Percentiles rank a stretch among this genome's conserved stretches.
These are phyloP conservation scores for Lasiodiplodia citricola DNA, from an alignment of 2,329 filamentous ascomycete species.

Conservation along the genomic window DNA sequence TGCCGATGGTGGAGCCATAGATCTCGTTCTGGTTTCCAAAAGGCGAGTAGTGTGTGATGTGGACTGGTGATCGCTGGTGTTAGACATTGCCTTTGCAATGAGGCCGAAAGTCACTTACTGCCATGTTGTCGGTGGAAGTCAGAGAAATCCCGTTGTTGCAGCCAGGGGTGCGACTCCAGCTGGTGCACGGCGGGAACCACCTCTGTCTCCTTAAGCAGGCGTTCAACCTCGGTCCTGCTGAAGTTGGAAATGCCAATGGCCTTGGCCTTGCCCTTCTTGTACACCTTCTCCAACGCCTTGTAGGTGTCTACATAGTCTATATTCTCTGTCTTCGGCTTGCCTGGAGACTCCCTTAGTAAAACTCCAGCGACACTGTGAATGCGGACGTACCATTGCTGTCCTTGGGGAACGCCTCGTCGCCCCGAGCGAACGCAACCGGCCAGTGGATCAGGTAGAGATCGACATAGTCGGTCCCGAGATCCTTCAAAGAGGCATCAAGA, in stretches of 20 bases:
- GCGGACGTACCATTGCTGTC: constrained; percentile 28
- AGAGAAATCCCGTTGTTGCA: constrained; percentile 57
- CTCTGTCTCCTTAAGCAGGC: constrained; percentile 50
- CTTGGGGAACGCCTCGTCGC: constrained; percentile 36
- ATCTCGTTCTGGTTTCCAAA: constrained; percentile 71
- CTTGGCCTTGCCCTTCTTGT: constrained; percentile 69
- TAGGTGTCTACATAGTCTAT: constrained; percentile 82
- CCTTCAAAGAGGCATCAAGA: constrained; percentile 47
- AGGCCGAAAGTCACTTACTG: constrained; percentile 63
- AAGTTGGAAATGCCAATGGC: constrained; percentile 71
- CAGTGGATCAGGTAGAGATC: constrained; percentile 91
- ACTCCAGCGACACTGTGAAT: constrained; percentile 27
- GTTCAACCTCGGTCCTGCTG: constrained; percentile 54
- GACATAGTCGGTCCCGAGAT: constrained; percentile 82
- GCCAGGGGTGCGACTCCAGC: constrained; percentile 59
- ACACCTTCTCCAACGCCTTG: constrained; percentile 77
- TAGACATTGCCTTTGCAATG: constrained; percentile 72
- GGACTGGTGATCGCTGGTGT: constrained; percentile 71
- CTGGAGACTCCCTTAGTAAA: constrained; percentile 54
- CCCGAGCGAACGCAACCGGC: constrained; percentile 70
- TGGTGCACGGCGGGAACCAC: constrained; percentile 57
- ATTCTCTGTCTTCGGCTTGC: constrained; percentile 65
- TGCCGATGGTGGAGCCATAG: constrained; percentile 73
- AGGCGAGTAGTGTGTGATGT: constrained; percentile 81
- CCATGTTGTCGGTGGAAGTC: constrained; percentile 56